phyloP scores from a whole-genome alignment of 805 yeast species.

The Barnettozyma sp. region DNA sequence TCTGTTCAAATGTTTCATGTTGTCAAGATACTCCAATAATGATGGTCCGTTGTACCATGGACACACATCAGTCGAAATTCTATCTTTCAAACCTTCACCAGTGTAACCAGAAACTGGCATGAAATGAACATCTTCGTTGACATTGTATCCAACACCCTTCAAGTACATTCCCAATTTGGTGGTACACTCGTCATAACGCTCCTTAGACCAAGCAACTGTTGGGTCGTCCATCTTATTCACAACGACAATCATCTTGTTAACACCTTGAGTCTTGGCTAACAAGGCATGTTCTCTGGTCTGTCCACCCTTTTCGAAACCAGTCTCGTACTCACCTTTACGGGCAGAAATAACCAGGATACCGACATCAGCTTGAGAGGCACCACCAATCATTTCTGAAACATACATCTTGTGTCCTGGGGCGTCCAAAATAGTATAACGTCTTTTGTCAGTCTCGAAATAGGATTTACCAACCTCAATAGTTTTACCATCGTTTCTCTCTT shows the following conservation, averaged over 20 bases:
- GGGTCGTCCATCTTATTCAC: constrained; percentile 99
- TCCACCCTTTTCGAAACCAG: constrained; percentile 98
- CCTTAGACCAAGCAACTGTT: constrained; percentile 93
- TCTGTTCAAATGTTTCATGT: constrained; percentile 75
- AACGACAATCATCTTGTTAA: constrained; percentile 85
- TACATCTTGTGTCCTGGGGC: constrained; percentile 99
- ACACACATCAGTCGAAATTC: constrained; percentile 60
- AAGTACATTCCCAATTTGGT: constrained; percentile 69
- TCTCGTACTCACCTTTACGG: constrained; percentile 98
- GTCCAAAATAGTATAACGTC: constrained; percentile 95
- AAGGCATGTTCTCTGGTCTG: constrained; percentile 98
- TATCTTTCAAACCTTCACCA: constrained; percentile 92
- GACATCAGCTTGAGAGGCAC: constrained; percentile 99
- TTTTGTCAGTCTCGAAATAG: constrained; percentile 93
- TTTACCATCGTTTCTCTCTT: constrained; percentile 98
- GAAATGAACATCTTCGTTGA: constrained; percentile 75
- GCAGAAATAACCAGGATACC: constrained; percentile 97
- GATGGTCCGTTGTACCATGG: constrained; percentile 97
- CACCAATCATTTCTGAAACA: constrained; percentile 98
- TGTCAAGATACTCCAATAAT: constrained; percentile 81
- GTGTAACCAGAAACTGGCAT: constrained; percentile 99
- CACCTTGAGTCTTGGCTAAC: constrained; percentile 97
- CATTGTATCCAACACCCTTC: constrained; percentile 81
- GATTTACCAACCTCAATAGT: constrained; percentile 99
- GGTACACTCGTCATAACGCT: constrained; percentile 93